These are phyloP conservation scores for Orychophragmus violaceus DNA, from an alignment of 345 rosid genomes.

Conservation along the genomic window DNA sequence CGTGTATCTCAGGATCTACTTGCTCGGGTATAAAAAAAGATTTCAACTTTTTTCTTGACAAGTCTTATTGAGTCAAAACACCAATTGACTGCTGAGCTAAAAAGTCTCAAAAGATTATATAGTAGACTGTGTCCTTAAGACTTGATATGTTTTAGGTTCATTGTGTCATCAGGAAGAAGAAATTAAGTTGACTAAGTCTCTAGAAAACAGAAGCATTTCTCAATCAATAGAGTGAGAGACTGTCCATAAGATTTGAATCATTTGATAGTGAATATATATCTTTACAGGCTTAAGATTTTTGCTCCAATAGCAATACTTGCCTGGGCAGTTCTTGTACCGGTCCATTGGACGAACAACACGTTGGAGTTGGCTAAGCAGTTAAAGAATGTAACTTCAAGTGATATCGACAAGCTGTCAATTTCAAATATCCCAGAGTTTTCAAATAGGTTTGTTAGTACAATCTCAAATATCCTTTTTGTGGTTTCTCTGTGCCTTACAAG, in stretches of 20 bases:
- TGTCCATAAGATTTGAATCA: not conserved
- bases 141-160: too few species aligned
- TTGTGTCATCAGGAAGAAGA: not conserved
- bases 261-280: not conserved
- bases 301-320: conserved; percentile 69
- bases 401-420: conserved; percentile 84
- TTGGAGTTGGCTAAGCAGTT: conserved; percentile 32
- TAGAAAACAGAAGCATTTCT: not conserved
- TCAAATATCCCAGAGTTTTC: conserved; percentile 70
- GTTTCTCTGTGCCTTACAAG: not conserved
- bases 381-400: conserved; percentile 62
- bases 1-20: conserved; percentile 85
- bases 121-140: too few species aligned
- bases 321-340: conserved; percentile 76
- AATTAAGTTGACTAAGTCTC: not conserved
- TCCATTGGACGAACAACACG: conserved; percentile 56
- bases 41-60: not conserved
- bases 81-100: not conserved
- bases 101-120: too few species aligned
- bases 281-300: conserved; percentile 77
- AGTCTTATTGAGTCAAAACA: not conserved
- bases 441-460: conserved; percentile 39
- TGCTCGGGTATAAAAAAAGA: conserved; percentile 58
- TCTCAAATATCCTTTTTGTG: not conserved
- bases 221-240: not conserved